Base-by-base conservation (phyloP, 2,329 filamentous ascomycete genomes). In the Arachnomyces sp. region DNA sequence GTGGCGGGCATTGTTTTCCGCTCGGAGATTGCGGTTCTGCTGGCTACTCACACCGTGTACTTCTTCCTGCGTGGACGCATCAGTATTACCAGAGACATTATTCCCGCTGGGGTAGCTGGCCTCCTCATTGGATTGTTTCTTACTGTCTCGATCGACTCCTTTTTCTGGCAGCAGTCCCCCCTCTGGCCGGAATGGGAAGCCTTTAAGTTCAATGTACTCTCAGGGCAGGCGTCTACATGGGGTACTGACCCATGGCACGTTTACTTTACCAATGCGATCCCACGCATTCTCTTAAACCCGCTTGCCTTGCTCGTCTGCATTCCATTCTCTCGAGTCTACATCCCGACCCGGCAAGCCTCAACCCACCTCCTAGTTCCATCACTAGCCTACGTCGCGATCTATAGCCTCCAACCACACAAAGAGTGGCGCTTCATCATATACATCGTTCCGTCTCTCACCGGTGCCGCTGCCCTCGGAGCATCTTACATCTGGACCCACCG, bases 371-470 rank as follows among this genome's bases (percentile, higher is more conserved):
- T 85, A 3, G 52, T 82, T 2, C 88, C 92, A 0, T 74, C 77
- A 7, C 49, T 93, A 2, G 61, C 75, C 21, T 98, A 89, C 60
- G 72, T 93, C 14, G 74, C 74, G 3, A 62, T 93, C 32, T 96
- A 95, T 69, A 95, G 87, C 47, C 53, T 87, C 37, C 84, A 95
- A 46, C 89, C 90, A 1, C 92, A 98, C 68, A 98, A 98, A 60
- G 92, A 98, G 66, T 84, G 88, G 60, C 84, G 92, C 13, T 98
- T 98, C 69, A 82, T 98, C 51, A 80, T 96, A 53, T 96, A 96
- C 65, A 74, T 79, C 38, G 73, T 94, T 16, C 92, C 92, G 0
- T 73, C 82, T 0, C 68, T 96, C 21, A 95, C 89, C 0, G 83
- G 82, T 8, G 76, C 82, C 2, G 82, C 87, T 1, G 81, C 86